phyloP scores from a whole-genome alignment of 192 early-diverging fungal genomes.

The Rhizophagus prolifer region DNA sequence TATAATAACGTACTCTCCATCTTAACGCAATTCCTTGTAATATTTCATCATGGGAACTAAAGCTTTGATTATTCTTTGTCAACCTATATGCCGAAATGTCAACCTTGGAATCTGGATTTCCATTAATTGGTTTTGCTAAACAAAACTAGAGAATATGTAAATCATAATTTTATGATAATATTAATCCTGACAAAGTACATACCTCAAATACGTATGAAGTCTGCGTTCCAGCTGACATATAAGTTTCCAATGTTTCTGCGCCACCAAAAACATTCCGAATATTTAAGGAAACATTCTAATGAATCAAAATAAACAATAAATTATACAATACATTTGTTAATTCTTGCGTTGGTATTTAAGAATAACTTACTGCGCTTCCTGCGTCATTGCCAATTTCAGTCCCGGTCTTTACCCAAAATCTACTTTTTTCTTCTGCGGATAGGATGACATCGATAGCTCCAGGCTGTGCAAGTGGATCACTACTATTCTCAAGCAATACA shows the following conservation, averaged over 20 bases:
- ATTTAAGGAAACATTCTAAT: constrained; percentile 53
- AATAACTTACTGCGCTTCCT: constrained; percentile 70
- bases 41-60: constrained; percentile 75
- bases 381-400: constrained; percentile 89
- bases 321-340: too few species aligned
- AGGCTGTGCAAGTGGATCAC: constrained; percentile 38
- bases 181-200: constrained; percentile 9
- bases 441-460: constrained; percentile 72
- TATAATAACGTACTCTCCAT: constrained; percentile 48
- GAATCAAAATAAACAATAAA: background rate
- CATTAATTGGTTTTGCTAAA: constrained; percentile 66
- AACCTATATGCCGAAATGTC: constrained; percentile 67
- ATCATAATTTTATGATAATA: constrained; percentile 18
- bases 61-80: constrained; percentile 60
- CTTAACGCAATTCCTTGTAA: constrained; percentile 56
- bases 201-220: constrained; percentile 58
- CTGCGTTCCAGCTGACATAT: constrained; percentile 74
- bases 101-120: constrained; percentile 66
- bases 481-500: constrained; percentile 63
- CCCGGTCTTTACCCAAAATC: constrained; percentile 80
- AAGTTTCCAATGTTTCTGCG: constrained; percentile 76
- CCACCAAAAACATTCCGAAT: constrained; percentile 87
- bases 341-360: background rate
- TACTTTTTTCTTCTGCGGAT: constrained; percentile 65
- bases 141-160: constrained; percentile 47